phyloP scores from a whole-genome alignment of 2,329 filamentous ascomycete species.

The Aspergillus bombycis region DNA sequence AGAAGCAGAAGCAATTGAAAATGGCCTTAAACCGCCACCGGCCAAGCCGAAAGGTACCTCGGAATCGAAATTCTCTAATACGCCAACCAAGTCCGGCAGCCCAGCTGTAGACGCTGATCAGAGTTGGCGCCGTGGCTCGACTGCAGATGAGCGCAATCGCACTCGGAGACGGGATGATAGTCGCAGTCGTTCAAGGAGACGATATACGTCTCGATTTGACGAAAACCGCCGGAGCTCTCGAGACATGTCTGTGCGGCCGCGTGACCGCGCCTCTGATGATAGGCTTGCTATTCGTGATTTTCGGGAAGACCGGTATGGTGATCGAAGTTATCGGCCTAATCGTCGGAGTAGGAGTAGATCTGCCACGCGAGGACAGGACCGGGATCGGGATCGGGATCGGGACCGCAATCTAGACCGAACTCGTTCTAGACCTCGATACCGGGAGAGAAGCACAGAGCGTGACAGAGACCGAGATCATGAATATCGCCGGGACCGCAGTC shows the following conservation, averaged over 20 bases:
- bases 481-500: conserved; percentile 12
- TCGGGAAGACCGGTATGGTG: conserved; percentile 31
- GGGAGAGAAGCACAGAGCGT: conserved; percentile 12
- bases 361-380: conserved; percentile 28
- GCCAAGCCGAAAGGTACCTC: conserved; percentile 30
- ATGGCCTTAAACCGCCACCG: conserved; percentile 38
- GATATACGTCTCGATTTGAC: conserved; percentile 33
- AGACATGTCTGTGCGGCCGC: conserved; percentile 32
- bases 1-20: conserved; percentile 48
- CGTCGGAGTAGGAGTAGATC: conserved; percentile 42
- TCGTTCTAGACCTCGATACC: conserved; percentile 14
- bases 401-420: conserved; percentile 25
- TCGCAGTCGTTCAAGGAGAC: conserved; percentile 35
- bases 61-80: conserved; percentile 32
- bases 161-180: conserved; percentile 28
- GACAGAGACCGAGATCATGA: conserved; percentile 18
- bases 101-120: conserved; percentile 31
- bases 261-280: conserved; percentile 39
- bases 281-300: conserved; percentile 35
- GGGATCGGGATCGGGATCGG: conserved; percentile 31
- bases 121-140: conserved; percentile 30
- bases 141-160: conserved; percentile 30
- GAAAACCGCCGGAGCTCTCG: conserved; percentile 34
- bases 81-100: conserved; percentile 33
- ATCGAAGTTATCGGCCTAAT: conserved; percentile 37